These are phyloP conservation scores for Pseudocercospora ulei DNA, from an alignment of 2,329 filamentous ascomycete genomes.

Conservation along the genomic window DNA sequence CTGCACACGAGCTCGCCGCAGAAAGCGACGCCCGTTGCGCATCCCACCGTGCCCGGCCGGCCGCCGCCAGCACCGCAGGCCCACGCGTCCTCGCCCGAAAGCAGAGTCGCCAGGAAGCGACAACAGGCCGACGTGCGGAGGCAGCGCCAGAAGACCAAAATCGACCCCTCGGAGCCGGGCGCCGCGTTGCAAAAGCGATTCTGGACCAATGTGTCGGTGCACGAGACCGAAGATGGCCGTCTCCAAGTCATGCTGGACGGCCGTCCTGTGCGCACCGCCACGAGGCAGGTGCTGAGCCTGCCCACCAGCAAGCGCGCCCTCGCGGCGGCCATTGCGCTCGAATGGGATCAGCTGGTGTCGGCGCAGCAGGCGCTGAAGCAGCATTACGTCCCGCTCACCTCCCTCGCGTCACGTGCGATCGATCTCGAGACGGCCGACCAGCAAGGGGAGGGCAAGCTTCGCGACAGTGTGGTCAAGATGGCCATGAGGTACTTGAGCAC, in stretches of 20 bases:
- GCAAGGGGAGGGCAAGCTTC: constrained; percentile 44
- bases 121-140: constrained; percentile 45
- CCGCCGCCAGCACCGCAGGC: constrained; percentile 50
- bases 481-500: constrained; percentile 82
- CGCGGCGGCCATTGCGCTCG: constrained; percentile 73
- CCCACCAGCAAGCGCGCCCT: constrained; percentile 69
- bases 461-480: constrained; percentile 55
- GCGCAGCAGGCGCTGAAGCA: constrained; percentile 74
- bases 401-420: constrained; percentile 68
- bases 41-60: constrained; percentile 50
- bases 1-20: constrained; percentile 40
- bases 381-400: constrained; percentile 84
- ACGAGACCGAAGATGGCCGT: constrained; percentile 51
- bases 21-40: constrained; percentile 48
- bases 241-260: constrained; percentile 64
- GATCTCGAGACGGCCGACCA: constrained; percentile 66
- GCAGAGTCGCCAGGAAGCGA: constrained; percentile 42
- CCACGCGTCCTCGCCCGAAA: constrained; percentile 41
- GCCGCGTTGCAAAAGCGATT: constrained; percentile 60
- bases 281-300: constrained; percentile 61
- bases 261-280: constrained; percentile 66
- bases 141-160: constrained; percentile 39
- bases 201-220: constrained; percentile 74
- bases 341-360: constrained; percentile 81
- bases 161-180: constrained; percentile 40